Conservation (phyloP, 1,284 basidiomycete genomes). For the Naganishia albida region DNA sequence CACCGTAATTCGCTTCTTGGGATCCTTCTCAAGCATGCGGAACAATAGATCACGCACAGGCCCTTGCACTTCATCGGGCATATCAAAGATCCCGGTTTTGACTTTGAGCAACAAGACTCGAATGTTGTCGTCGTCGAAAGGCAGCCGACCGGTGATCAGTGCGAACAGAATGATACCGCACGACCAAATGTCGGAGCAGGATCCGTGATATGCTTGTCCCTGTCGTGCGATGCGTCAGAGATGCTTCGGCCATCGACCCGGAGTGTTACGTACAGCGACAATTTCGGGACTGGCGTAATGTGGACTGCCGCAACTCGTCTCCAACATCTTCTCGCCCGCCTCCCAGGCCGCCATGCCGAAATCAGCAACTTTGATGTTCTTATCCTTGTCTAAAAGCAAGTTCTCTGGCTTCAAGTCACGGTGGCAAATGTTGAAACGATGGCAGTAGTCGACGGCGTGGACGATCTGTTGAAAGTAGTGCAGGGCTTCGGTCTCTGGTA, state of each 20-base stretch:
- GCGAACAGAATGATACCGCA: slow-evolving; percentile 96
- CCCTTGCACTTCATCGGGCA: slow-evolving; percentile 76
- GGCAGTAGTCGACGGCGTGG: slow-evolving; percentile 88
- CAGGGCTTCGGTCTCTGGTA: slow-evolving; percentile 74
- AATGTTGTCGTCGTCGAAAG: slow-evolving; percentile 83
- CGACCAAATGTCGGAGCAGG: slow-evolving; percentile 93
- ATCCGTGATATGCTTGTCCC: slow-evolving; percentile 84
- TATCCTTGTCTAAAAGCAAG: slow-evolving; percentile 74
- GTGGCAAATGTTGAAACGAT: slow-evolving; percentile 94
- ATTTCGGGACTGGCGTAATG: slow-evolving; percentile 99
- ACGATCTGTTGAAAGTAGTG: slow-evolving; percentile 95
- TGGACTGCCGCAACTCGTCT: slow-evolving; percentile 95
- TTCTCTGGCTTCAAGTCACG: slow-evolving; percentile 97
- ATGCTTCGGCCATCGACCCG: background rate
- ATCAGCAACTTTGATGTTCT: slow-evolving; percentile 92
- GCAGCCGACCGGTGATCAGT: slow-evolving; percentile 82
- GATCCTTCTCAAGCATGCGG: slow-evolving; percentile 85
- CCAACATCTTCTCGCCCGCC: slow-evolving; percentile 65
- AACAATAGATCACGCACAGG: slow-evolving; percentile 79
- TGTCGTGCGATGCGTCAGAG: slow-evolving; percentile 52
- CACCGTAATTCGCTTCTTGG: slow-evolving; percentile 78
- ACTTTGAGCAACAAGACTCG: slow-evolving; percentile 79
- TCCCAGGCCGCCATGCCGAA: slow-evolving; percentile 97
- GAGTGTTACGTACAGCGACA: slow-evolving; percentile 78
- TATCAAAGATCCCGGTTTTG: slow-evolving; percentile 74